phyloP scores from a whole-genome alignment of 139 green algal genomes.

The Bryopsis sp. region DNA sequence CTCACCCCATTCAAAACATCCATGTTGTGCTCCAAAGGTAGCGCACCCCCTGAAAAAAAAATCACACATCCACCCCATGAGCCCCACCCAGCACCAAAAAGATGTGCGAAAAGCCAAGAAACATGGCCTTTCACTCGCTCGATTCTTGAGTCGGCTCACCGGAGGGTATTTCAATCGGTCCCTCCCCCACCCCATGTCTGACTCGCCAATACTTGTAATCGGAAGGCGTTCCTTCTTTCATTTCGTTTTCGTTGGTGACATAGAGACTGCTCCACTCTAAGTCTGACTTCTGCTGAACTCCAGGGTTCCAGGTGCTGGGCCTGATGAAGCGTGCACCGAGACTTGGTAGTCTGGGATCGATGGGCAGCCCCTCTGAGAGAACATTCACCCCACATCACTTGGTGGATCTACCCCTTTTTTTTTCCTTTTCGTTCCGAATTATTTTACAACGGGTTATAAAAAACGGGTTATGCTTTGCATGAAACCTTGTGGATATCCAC shows the following conservation, averaged over 20 bases:
- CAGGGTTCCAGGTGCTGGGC: neutral
- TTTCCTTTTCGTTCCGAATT: no score
- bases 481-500: no score
- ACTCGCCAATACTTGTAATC: slow-evolving; percentile 51
- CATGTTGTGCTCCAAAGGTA: slow-evolving; percentile 91
- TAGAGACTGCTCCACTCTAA: no score
- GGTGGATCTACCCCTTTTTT: no score
- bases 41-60: slow-evolving; percentile 40
- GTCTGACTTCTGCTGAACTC: neutral
- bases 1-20: slow-evolving; percentile 78
- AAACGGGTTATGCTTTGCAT: no score
- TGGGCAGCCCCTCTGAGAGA: neutral
- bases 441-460: no score
- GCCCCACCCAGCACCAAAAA: neutral
- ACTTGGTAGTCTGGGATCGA: neutral
- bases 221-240: neutral
- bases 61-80: neutral
- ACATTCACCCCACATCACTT: no score
- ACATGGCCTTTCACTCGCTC: no score
- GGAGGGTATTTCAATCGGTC: slow-evolving; percentile 65
- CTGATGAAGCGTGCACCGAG: neutral
- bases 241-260: neutral
- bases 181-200: slow-evolving; percentile 74
- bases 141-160: slow-evolving; percentile 25
- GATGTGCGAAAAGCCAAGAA: no score